Evolutionary conservation across 1,284 basidiomycete genomes (phyloP), one percentile per base, ranked within the genome.

Genomic region (Pyrrhoderma noxium): DNA sequence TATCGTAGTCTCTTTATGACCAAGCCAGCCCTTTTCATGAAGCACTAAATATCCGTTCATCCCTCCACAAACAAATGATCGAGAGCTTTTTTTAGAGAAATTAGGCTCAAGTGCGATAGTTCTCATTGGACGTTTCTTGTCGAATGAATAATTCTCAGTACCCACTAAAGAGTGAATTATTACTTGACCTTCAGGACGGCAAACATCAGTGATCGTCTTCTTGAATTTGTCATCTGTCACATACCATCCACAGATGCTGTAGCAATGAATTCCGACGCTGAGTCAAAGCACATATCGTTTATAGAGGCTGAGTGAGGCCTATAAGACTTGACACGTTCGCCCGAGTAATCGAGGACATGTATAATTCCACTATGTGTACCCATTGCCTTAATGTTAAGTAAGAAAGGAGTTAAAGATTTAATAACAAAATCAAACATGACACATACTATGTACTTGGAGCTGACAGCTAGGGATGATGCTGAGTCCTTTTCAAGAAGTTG

Each of bases 21-120:
- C 94, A 2, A 98, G 72, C 94, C 95, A 98, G 8, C 93, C 90
- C 66, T 97, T 98, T 70, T 99, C 95, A 58, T 90, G 82, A 57
- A 95, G 64, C 11, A 91, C 74, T 22, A 99, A 72, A 36, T 79
- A 82, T 3, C 96, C 95, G 0, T 90, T 86, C 79, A 97, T 80
- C 3, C 96, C 96, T 39, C 95, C 96, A 53, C 89, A 94, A 3
- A 97, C 88, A 59, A 97, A 88, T 0, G 89, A 81, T n/a, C 93
- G 80, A 3, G 87, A 81, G 27, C 77, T 77, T 47, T 81, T 82
- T 65, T 88, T 88, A 1, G 87, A 82, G 58, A 96, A 99, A 54
- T 85, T 78, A 2, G 96, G 96, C 62, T 98, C 95, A 49, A 99
- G 77, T 1, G 93, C 82, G 27, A 99, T 76, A 3, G 87, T 86